phyloP scores from a whole-genome alignment of 306 rosid species.

The apple (Malus domestica) region ASM211411v1 NC_041793.1:41549001-41549500 shows the following conservation, averaged over 20 bases:
- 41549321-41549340: constrained; percentile 62
- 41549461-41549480: not conserved
- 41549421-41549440: not conserved
- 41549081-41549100: not conserved
- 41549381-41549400: constrained; percentile 1
- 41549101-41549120: not conserved
- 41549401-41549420: not conserved
- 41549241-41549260: constrained; percentile 45
- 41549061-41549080: constrained; percentile 9
- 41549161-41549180: not conserved
- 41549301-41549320: constrained; percentile 79
- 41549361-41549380: constrained; percentile 18
- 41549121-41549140: not conserved
- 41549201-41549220: constrained; percentile 84
- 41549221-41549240: constrained; percentile 79
- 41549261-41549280: constrained; percentile 81
- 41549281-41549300: constrained; percentile 91
- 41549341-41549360: constrained; percentile 27
- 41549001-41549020: not conserved
- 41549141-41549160: not conserved
- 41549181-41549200: constrained; percentile 82
- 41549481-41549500: constrained; percentile 93
- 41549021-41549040: not conserved
- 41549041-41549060: not conserved
- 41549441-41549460: not conserved